These are phyloP conservation scores for Cyberlindnera amylophila DNA, from an alignment of 805 yeast genomes.

Conservation along the genomic window DNA sequence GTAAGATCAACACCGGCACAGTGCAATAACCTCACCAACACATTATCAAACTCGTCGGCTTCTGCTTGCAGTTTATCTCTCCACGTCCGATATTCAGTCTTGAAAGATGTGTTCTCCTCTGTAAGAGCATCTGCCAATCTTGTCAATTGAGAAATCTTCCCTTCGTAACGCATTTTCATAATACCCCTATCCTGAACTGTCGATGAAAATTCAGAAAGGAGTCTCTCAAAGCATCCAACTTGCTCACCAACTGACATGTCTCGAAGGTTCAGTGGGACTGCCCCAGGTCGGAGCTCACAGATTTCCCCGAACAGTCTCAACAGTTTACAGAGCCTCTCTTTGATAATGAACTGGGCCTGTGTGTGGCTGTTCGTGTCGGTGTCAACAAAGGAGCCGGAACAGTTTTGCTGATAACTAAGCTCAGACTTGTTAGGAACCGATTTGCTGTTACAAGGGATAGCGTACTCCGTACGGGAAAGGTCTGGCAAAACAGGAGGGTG, in stretches of 20 bases:
- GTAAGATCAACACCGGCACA: background rate
- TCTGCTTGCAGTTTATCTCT: slow-evolving; percentile 2
- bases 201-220: background rate
- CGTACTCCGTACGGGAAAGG: background rate
- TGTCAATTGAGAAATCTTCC: slow-evolving; percentile 1
- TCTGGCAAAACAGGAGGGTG: slow-evolving; percentile 20
- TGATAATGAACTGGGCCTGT: slow-evolving; percentile 1
- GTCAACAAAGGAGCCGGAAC: too few species aligned
- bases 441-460: too few species aligned
- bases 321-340: slow-evolving; percentile 5
- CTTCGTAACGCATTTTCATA: slow-evolving; percentile 4
- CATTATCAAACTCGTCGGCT: slow-evolving; percentile 1
- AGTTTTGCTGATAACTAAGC: too few species aligned
- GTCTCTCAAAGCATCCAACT: slow-evolving; percentile 1
- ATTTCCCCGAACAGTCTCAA: background rate
- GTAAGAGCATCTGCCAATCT: background rate
- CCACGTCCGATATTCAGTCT: slow-evolving; percentile 3
- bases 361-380: background rate
- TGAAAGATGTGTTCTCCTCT: background rate
- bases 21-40: slow-evolving; percentile 2
- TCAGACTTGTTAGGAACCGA: background rate
- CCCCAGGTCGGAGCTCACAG: background rate
- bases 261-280: background rate
- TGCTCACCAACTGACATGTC: background rate
- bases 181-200: slow-evolving; percentile 1